Evolutionary conservation across 2,329 filamentous ascomycete genomes (phyloP).

Genomic region (Talaromyces sp.): DNA sequence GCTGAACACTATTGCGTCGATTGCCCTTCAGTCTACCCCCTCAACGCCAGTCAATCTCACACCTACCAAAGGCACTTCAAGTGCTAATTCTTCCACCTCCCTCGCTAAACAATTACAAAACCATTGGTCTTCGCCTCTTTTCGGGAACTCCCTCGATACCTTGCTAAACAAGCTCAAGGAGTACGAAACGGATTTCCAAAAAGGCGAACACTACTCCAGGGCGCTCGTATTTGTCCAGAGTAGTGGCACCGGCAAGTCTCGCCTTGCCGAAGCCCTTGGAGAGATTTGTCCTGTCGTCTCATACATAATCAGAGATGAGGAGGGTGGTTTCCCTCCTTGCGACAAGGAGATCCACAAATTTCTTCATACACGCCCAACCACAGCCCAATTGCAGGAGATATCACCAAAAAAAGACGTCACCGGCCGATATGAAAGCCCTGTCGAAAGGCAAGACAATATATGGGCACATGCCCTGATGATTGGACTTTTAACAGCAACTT

Average conservation of each 20-base stretch:
- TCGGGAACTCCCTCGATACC: background rate
- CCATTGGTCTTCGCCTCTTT: background rate
- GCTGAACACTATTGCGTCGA: no score
- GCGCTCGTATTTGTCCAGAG: background rate
- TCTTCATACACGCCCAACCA: background rate
- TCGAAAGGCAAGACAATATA: background rate
- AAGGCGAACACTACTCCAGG: background rate
- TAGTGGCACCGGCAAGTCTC: conserved; percentile 2
- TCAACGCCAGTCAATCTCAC: no score
- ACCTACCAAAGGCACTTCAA: no score
- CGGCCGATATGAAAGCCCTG: no score
- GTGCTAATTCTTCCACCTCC: no score
- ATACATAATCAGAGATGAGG: background rate
- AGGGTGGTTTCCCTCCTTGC: background rate
- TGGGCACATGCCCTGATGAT: background rate
- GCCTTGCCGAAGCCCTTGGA: background rate
- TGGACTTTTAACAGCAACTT: background rate
- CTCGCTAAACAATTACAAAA: no score
- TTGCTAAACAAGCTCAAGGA: background rate
- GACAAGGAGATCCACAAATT: background rate
- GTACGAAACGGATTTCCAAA: background rate
- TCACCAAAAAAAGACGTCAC: background rate
- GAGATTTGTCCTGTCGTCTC: background rate
- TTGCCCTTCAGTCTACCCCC: no score
- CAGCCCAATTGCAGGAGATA: background rate